Base-by-base conservation (phyloP, 1,284 basidiomycete species). In the Pholiota adiposa region DNA sequence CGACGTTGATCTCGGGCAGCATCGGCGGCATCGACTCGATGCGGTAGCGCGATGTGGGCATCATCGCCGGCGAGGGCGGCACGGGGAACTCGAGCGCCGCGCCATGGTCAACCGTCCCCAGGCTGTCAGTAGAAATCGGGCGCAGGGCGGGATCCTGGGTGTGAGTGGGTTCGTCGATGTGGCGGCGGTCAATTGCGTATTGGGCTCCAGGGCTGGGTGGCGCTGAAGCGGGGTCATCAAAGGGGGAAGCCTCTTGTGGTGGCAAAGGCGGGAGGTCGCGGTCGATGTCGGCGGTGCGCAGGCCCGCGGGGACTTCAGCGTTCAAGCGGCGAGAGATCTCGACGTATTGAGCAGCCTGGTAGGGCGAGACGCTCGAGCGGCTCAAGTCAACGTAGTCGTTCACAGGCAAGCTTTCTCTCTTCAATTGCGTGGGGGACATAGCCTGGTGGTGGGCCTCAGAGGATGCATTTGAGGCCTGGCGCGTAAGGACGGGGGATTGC, bases 331-430 rank as follows among this genome's bases (percentile, higher is more conserved):
- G 77, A 2, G 85, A 83, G 58, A 90, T 90, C 65, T 87, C 87
- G n/a, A 77, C 83, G 65, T 90, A 90, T 70, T 91, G 89, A 0
- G 79, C 80, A 23, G 86, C 88, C 69, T 91, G 89, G 79, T 80
- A 89, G 0, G 89, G 88, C 4, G 88, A 84, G 2, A 90, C 83
- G 65, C 88, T 89, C 14, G 85, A 85, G 36, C 89, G 80, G 68
- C 73, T 76, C 41, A 90, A 75, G 65, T 90, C 85, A 19, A 84
- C 78, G 60, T 90, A 89, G 60, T 85, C 80, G 9, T 75, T 68
- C 8, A 69, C 60, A 4, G 71, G 65, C n/a, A 34, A 62, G 58
- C 40, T 68, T 58, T 59, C 70, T 59, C 61, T 64, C 21, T 55
- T 48, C 2, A 58, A 19, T 1, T 51, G n/a, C 18, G 49, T 31